Conservation (phyloP, 352 stramenopile species). For the Phytophthora parvispora region DNA sequence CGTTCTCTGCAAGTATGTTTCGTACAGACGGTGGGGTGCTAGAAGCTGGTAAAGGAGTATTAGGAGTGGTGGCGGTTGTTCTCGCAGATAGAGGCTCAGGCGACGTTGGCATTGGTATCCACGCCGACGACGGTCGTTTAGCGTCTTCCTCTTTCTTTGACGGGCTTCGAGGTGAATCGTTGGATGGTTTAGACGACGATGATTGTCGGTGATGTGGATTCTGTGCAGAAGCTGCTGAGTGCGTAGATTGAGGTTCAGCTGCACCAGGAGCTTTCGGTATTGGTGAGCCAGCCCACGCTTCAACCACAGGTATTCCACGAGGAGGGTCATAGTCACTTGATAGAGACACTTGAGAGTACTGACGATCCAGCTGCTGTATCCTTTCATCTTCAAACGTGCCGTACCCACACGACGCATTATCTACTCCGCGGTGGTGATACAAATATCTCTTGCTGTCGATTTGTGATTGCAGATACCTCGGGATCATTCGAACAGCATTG, state of each 20-base stretch:
- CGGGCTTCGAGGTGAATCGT: background rate
- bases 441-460: conserved; percentile 8
- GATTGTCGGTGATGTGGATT: background rate
- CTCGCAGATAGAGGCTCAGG: background rate
- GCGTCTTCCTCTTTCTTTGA: background rate
- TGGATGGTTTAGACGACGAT: background rate
- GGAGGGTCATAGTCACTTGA: background rate
- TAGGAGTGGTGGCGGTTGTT: background rate
- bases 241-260: background rate
- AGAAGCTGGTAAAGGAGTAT: background rate
- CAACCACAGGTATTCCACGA: conserved; percentile 7
- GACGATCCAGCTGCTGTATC: conserved; percentile 8
- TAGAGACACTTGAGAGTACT: background rate
- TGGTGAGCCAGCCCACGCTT: conserved; percentile 35
- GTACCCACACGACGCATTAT: conserved; percentile 5
- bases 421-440: background rate
- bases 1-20: background rate
- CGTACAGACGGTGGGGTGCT: background rate
- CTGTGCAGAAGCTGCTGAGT: background rate
- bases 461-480: conserved; percentile 57
- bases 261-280: background rate
- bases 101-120: conserved; percentile 9
- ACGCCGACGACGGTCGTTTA: background rate
- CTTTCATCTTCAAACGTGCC: conserved; percentile 26
- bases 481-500: conserved; percentile 65